phyloP scores from a whole-genome alignment of 257 asterid species.

The Anisodus acutangulus region DNA sequence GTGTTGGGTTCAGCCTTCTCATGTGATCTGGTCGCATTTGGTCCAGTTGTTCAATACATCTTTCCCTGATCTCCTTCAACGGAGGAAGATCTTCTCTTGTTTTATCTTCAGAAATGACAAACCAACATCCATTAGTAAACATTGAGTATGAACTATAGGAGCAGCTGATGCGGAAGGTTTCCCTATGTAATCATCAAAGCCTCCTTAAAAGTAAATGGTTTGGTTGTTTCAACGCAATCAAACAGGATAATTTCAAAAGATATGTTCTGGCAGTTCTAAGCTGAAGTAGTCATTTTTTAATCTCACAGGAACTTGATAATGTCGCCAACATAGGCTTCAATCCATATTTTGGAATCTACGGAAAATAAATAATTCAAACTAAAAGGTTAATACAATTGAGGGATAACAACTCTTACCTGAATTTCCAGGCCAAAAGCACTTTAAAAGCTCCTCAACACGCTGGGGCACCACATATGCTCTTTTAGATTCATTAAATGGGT shows the following conservation, averaged over 20 bases:
- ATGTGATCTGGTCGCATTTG: conserved; percentile 95
- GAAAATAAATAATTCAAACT: neutral
- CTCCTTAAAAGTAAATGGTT: neutral
- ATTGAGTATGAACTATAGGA: neutral
- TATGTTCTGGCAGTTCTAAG: conserved; percentile 9
- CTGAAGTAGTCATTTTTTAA: neutral
- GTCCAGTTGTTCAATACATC: conserved; percentile 76
- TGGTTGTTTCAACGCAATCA: conserved; percentile 9
- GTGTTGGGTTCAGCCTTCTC: conserved; percentile 98
- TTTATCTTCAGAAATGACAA: conserved; percentile 50
- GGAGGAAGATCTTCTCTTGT: conserved; percentile 69
- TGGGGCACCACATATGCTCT: conserved; percentile 93
- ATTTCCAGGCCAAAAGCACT: conserved; percentile 71
- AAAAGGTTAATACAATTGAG: neutral
- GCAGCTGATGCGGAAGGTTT: neutral
- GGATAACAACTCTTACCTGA: conserved; percentile 14
- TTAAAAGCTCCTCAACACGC: conserved; percentile 84
- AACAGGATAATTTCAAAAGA: neutral
- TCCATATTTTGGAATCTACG: neutral
- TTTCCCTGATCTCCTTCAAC: conserved; percentile 62
- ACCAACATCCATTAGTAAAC: conserved; percentile 21
- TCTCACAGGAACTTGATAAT: neutral
- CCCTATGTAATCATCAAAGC: conserved; percentile 17
- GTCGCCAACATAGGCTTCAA: neutral
- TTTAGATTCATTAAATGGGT: conserved; percentile 92